Percentiles rank a stretch among this genome's conserved stretches.
Conservation (phyloP, 768 basidiomycete genomes). For the Suillus variegatus region DNA sequence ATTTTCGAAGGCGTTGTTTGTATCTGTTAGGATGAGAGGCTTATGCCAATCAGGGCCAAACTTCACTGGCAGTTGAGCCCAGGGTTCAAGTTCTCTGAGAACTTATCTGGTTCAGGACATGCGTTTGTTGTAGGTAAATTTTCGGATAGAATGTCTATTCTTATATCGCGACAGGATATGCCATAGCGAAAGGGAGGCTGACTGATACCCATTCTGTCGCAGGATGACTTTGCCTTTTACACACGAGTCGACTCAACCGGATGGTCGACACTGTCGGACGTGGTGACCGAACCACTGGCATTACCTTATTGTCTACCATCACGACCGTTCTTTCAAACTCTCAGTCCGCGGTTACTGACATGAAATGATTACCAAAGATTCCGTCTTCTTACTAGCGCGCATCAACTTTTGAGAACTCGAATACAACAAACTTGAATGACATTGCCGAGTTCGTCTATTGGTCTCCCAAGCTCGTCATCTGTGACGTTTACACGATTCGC, state of each 20-base stretch:
- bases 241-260: neutral
- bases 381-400: too few relatives aligned
- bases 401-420: too few relatives aligned
- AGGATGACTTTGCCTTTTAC: neutral
- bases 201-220: neutral
- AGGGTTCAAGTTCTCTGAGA: neutral
- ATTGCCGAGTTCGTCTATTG: neutral
- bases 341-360: neutral
- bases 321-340: neutral
- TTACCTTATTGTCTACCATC: neutral
- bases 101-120: neutral
- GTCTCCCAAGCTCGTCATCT: neutral
- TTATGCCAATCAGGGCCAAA: neutral
- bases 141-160: neutral
- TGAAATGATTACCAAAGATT: neutral
- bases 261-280: neutral
- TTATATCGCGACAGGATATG: neutral
- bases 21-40: constrained; percentile 1
- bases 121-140: too few relatives aligned
- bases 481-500: too few relatives aligned
- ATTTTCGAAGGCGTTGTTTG: neutral
- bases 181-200: neutral
- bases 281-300: neutral
- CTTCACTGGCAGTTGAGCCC: neutral
- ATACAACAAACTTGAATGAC: too few relatives aligned